Conservation (phyloP, 2,329 filamentous ascomycete species). For the Colletotrichum sp. region DNA sequence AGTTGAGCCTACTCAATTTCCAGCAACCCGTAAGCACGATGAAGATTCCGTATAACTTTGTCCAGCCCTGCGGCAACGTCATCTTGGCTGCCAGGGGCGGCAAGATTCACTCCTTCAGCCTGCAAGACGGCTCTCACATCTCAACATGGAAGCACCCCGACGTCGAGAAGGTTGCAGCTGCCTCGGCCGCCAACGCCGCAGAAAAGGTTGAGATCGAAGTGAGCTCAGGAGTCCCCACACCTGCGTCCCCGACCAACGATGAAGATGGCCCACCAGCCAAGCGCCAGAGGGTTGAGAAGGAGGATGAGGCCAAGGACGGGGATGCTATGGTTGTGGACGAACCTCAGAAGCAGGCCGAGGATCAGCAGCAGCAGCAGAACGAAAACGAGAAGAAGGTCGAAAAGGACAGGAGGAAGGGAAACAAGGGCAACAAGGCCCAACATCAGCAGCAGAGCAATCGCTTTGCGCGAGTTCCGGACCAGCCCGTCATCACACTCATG, state of each 20-base stretch:
- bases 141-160: constrained; percentile 66
- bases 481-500: constrained; percentile 73
- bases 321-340: constrained; percentile 24
- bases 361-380: constrained; percentile 9
- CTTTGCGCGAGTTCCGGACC: constrained; percentile 47
- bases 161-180: constrained; percentile 34
- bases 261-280: constrained; percentile 45
- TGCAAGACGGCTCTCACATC: constrained; percentile 61
- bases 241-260: not conserved
- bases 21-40: constrained; percentile 30
- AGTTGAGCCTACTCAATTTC: not conserved
- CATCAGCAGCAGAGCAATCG: constrained; percentile 29
- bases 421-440: constrained; percentile 22
- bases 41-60: constrained; percentile 68
- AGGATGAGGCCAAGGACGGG: constrained; percentile 29
- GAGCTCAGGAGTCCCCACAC: constrained; percentile 22
- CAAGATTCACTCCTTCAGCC: constrained; percentile 70
- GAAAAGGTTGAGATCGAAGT: constrained; percentile 31
- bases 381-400: constrained; percentile 27
- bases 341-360: constrained; percentile 24
- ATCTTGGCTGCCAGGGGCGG: constrained; percentile 78
- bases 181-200: constrained; percentile 24
- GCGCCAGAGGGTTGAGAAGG: constrained; percentile 42
- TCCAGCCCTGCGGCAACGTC: constrained; percentile 58
- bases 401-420: constrained; percentile 30